Base-by-base conservation (phyloP, 2,329 filamentous ascomycete species). In the Hypoxylon sp. region DNA sequence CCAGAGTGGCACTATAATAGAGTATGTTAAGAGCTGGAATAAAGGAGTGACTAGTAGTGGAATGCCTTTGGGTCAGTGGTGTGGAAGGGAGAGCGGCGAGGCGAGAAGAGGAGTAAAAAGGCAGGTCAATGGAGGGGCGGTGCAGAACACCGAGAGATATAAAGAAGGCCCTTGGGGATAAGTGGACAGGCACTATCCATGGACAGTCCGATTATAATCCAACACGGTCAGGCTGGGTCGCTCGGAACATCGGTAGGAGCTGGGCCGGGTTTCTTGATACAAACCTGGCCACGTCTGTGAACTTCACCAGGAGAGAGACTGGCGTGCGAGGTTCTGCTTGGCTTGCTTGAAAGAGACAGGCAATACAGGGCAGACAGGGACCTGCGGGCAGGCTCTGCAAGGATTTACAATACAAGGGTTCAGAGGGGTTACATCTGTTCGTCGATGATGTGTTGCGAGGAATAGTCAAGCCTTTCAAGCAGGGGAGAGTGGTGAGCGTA, bases 31-130 rank as follows among this genome's bases (percentile, higher is more conserved):
- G 70, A 67, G 72, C 67, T 74, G 73, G 68, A 74, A 75, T 70
- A 77, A 86, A 84, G 81, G 84, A 86, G 82, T 77, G 84, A 85
- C 83, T 85, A 79, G 79, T 78, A 79, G 72, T 75, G 70, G 76
- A 72, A 76, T 74, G 74, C 70, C 67, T 75, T 74, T n/a, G 38
- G 70, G 73, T 72, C 76, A 77, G 78, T 75, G 75, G 75, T 74
- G 75, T 73, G 75, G 77, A 77, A 77, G 78, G 78, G 79, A 81
- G 51, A 80, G 80, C 80, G 82, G 78, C 78, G 81, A 81, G 80
- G 82, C 79, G 79, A 79, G 79, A 79, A 79, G 77, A 79, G 76
- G 77, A 80, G 76, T 74, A 76, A 78, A 71, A 80, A 77, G 74
- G 75, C 65, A 80, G 74, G 76, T 75, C 72, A 77, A 71, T 80